A percentile compares a stretch with the other conserved stretches of the same genome.
phyloP scores from a whole-genome alignment of 352 stramenopile species.

The Peronospora belbahrii region DNA sequence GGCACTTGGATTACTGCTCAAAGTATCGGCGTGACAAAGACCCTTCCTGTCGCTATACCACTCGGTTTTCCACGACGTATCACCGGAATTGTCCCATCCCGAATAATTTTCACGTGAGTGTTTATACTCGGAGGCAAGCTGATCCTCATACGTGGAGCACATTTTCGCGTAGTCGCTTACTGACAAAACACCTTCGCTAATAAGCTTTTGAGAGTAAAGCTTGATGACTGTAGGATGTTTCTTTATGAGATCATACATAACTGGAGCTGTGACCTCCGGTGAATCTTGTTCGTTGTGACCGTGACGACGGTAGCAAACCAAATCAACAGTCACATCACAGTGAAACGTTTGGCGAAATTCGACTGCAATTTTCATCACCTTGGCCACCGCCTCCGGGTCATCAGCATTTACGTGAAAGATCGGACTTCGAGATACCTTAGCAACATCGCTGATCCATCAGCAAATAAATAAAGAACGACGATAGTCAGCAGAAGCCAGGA shows the following conservation, averaged over 20 bases:
- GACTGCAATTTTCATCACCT: conserved; percentile 89
- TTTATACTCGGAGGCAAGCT: conserved; percentile 63
- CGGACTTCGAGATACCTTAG: conserved; percentile 93
- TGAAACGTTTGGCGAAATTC: conserved; percentile 89
- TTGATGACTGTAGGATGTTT: conserved; percentile 76
- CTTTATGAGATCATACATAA: conserved; percentile 89
- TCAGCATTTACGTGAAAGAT: conserved; percentile 96
- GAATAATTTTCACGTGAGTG: conserved; percentile 58
- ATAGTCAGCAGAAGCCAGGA: conserved; percentile 10
- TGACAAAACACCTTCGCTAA: conserved; percentile 45
- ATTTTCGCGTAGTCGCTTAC: conserved; percentile 38
- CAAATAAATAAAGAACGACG: background rate
- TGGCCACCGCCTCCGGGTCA: conserved; percentile 90
- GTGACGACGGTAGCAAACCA: conserved; percentile 97
- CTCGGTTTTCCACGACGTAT: conserved; percentile 59
- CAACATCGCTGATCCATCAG: conserved; percentile 82
- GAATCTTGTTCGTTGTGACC: conserved; percentile 97
- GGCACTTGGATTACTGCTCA: conserved; percentile 2
- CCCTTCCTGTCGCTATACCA: conserved; percentile 36
- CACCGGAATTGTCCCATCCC: conserved; percentile 68
- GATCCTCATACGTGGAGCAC: conserved; percentile 53
- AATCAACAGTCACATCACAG: conserved; percentile 96
- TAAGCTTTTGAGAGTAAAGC: conserved; percentile 67
- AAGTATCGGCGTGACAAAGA: conserved; percentile 1
- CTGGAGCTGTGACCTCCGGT: conserved; percentile 79